Conservation (phyloP, 192 early-diverging fungal genomes). For the Coemansia sp. region DNA sequence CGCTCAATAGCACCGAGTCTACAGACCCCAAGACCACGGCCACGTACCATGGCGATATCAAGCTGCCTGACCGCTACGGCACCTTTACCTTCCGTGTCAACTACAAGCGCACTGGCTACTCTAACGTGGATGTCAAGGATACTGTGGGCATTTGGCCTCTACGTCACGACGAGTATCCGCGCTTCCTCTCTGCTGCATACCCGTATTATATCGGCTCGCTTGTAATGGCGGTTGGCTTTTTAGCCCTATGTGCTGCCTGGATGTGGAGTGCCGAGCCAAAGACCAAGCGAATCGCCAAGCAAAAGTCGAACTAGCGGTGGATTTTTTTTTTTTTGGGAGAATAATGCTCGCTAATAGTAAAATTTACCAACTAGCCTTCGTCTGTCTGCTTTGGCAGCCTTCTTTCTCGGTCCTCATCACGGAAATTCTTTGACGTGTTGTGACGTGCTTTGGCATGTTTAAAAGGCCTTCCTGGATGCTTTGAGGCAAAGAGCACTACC, state of each 20-base stretch:
- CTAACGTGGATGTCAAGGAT: constrained; percentile 73
- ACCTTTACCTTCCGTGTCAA: constrained; percentile 97
- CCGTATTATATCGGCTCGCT: constrained; percentile 91
- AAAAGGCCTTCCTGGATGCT: too few relatives aligned
- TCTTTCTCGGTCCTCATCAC: background rate
- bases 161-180: constrained; percentile 94
- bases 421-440: background rate
- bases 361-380: background rate
- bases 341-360: background rate
- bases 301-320: background rate
- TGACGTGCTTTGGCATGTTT: background rate
- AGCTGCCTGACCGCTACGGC: constrained; percentile 94
- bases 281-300: constrained; percentile 16
- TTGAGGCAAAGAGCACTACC: background rate
- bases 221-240: constrained; percentile 84
- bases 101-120: constrained; percentile 84
- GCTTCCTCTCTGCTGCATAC: constrained; percentile 89
- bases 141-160: constrained; percentile 88
- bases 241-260: constrained; percentile 81
- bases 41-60: constrained; percentile 58
- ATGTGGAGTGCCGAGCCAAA: constrained; percentile 61
- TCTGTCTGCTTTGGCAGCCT: too few relatives aligned
- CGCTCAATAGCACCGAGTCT: constrained; percentile 54
- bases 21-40: constrained; percentile 8
- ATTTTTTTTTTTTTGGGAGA: background rate